A percentile compares a stretch with the other conserved stretches of the same genome.
phyloP scores from a whole-genome alignment of 2,329 filamentous ascomycete species.

The Fusarium temperatum region DNA sequence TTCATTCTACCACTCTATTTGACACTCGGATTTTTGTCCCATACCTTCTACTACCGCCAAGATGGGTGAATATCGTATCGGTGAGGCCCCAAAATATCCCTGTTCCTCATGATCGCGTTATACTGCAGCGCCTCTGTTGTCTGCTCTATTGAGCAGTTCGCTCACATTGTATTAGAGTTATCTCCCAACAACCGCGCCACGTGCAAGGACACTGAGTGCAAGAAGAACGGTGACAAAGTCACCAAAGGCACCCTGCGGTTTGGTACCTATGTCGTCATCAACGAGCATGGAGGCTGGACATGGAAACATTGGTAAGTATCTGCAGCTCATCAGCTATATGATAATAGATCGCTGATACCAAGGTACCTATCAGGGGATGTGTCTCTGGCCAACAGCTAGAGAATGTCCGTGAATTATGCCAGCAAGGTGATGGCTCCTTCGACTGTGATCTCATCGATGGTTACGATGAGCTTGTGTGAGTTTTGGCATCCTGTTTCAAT shows the following conservation, averaged over 20 bases:
- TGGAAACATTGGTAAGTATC: slow-evolving; percentile 86
- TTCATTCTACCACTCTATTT: slow-evolving; percentile 21
- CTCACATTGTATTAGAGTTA: slow-evolving; percentile 64
- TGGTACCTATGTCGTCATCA: slow-evolving; percentile 74
- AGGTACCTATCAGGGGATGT: slow-evolving; percentile 74
- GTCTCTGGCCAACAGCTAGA: slow-evolving; percentile 78
- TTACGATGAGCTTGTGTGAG: slow-evolving; percentile 75
- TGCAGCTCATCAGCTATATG: background rate
- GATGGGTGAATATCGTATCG: slow-evolving; percentile 59
- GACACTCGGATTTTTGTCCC: background rate
- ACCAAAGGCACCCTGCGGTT: slow-evolving; percentile 81
- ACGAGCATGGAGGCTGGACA: slow-evolving; percentile 70
- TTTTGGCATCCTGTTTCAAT: slow-evolving; percentile 6
- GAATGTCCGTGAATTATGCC: slow-evolving; percentile 69
- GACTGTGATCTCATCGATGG: slow-evolving; percentile 79
- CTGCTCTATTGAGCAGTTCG: slow-evolving; percentile 9
- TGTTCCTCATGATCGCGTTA: background rate
- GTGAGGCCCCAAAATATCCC: slow-evolving; percentile 46
- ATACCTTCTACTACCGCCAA: slow-evolving; percentile 25
- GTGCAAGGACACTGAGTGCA: slow-evolving; percentile 80
- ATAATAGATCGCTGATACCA: background rate
- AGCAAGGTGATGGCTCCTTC: slow-evolving; percentile 55
- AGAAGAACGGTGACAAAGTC: slow-evolving; percentile 75
- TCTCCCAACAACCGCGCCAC: slow-evolving; percentile 76
- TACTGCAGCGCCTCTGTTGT: background rate